These are phyloP conservation scores for Bryum argenteum DNA, from an alignment of 225 moss, liverwort and hornwort genomes.

Conservation along the genomic window DNA sequence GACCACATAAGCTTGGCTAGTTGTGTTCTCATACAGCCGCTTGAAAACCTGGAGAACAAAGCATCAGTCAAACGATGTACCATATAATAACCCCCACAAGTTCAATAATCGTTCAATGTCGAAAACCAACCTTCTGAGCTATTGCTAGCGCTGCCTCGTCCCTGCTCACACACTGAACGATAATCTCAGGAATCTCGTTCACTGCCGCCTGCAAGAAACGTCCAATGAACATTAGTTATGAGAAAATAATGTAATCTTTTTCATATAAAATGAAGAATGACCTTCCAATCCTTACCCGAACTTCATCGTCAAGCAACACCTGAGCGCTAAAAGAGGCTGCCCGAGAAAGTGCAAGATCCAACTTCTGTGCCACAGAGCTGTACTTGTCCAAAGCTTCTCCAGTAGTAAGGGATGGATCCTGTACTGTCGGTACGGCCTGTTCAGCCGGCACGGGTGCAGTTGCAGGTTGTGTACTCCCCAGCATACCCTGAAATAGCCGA, in stretches of 20 bases:
- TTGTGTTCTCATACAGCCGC: conserved; percentile 81
- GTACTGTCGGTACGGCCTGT: conserved; percentile 48
- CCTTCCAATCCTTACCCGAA: conserved; percentile 56
- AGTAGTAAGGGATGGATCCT: conserved; percentile 70
- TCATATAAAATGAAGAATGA: not conserved
- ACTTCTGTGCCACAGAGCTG: conserved; percentile 70
- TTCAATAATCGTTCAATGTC: not conserved
- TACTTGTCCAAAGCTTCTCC: conserved; percentile 90
- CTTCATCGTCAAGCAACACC: conserved; percentile 69
- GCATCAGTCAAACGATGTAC: conserved; percentile 1
- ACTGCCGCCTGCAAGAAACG: conserved; percentile 58
- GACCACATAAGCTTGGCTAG: conserved; percentile 71
- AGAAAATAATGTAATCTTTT: not conserved
- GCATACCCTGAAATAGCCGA: conserved; percentile 47
- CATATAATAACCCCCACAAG: conserved; percentile 16
- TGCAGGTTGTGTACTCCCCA: conserved; percentile 45
- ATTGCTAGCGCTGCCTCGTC: conserved; percentile 94
- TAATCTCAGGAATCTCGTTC: conserved; percentile 81
- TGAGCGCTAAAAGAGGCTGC: conserved; percentile 49
- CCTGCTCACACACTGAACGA: conserved; percentile 81
- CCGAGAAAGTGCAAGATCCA: conserved; percentile 73
- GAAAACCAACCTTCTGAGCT: conserved; percentile 76
- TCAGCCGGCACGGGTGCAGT: conserved; percentile 58
- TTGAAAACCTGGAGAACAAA: conserved; percentile 65
- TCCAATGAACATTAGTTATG: conserved; percentile 6